phyloP scores from a whole-genome alignment of 1,139 yeast species.

The Suhomyces guaymorum region DNA sequence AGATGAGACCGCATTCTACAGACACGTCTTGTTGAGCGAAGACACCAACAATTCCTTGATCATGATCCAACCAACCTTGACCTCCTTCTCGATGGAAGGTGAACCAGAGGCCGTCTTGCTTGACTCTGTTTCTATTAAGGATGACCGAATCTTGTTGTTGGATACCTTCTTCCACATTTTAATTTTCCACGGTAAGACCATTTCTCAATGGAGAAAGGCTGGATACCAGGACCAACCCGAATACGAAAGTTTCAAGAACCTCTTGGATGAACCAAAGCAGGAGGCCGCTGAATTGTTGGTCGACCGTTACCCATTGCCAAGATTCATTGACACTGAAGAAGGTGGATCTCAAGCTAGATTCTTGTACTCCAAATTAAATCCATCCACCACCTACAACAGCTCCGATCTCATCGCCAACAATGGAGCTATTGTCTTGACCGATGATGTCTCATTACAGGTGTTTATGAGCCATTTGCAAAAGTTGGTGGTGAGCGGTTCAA shows the following conservation, averaged over 20 bases:
- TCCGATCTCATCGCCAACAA: slow-evolving; percentile 53
- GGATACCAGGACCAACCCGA: slow-evolving; percentile 92
- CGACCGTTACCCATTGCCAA: slow-evolving; percentile 95
- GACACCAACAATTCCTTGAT: slow-evolving; percentile 91
- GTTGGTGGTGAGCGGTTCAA: slow-evolving; percentile 63
- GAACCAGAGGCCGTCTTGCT: slow-evolving; percentile 93
- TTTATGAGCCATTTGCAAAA: slow-evolving; percentile 89
- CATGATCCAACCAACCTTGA: slow-evolving; percentile 95
- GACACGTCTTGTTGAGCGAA: slow-evolving; percentile 88
- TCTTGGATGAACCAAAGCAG: slow-evolving; percentile 84
- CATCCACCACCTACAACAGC: slow-evolving; percentile 78
- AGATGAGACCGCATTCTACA: slow-evolving; percentile 96
- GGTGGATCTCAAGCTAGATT: slow-evolving; percentile 99
- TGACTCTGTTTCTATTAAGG: slow-evolving; percentile 89
- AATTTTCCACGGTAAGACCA: slow-evolving; percentile 91
- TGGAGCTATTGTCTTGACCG: slow-evolving; percentile 86
- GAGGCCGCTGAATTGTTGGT: slow-evolving; percentile 91
- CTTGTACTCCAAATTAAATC: slow-evolving; percentile 89
- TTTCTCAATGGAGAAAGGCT: slow-evolving; percentile 95
- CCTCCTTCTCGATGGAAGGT: slow-evolving; percentile 74
- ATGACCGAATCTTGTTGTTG: slow-evolving; percentile 80
- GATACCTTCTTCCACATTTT: slow-evolving; percentile 97
- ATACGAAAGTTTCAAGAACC: slow-evolving; percentile 80
- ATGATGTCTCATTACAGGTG: slow-evolving; percentile 89
- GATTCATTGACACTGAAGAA: slow-evolving; percentile 94